phyloP scores from a whole-genome alignment of 495 filamentous ascomycete genomes.

The Lasiosphaeriaceae sp. region DNA sequence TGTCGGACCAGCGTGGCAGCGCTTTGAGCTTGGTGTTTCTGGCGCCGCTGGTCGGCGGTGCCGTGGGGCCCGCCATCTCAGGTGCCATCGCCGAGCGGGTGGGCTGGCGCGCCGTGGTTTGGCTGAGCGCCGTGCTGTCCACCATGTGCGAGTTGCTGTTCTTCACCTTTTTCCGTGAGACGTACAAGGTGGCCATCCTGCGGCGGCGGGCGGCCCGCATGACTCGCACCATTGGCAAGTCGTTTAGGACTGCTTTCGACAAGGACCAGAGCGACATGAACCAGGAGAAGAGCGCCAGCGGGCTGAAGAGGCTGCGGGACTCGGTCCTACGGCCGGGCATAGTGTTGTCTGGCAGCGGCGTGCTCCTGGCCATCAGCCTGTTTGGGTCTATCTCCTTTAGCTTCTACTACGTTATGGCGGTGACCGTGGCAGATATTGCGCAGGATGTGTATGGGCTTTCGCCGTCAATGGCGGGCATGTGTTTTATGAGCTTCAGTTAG shows the following conservation, averaged over 20 bases:
- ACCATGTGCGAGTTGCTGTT: conserved; percentile 45
- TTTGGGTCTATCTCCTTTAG: conserved; percentile 48
- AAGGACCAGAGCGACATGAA: conserved; percentile 36
- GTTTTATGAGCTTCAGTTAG: conserved; percentile 53
- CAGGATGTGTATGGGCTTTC: conserved; percentile 43
- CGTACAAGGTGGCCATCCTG: conserved; percentile 48
- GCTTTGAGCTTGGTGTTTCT: conserved; percentile 49
- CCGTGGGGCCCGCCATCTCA: conserved; percentile 58
- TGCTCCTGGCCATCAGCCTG: conserved; percentile 47
- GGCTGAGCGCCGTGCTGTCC: conserved; percentile 48
- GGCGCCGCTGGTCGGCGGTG: conserved; percentile 46
- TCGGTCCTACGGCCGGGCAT: conserved; percentile 45
- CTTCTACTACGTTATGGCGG: conserved; percentile 52
- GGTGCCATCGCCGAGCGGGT: conserved; percentile 55
- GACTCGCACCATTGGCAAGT: conserved; percentile 23
- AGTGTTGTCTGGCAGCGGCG: conserved; percentile 44
- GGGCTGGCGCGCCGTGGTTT: conserved; percentile 57
- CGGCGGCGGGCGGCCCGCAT: conserved; percentile 37
- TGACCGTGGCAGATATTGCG: conserved; percentile 50
- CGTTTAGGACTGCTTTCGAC: conserved; percentile 16
- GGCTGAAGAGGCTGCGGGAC: conserved; percentile 27
- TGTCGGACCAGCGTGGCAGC: conserved; percentile 44
- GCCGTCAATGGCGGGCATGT: conserved; percentile 40
- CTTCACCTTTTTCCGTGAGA: conserved; percentile 44
- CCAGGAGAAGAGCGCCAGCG: conserved; percentile 28